phyloP scores from a whole-genome alignment of 768 basidiomycete species.

The Agrocybe pediades region DNA sequence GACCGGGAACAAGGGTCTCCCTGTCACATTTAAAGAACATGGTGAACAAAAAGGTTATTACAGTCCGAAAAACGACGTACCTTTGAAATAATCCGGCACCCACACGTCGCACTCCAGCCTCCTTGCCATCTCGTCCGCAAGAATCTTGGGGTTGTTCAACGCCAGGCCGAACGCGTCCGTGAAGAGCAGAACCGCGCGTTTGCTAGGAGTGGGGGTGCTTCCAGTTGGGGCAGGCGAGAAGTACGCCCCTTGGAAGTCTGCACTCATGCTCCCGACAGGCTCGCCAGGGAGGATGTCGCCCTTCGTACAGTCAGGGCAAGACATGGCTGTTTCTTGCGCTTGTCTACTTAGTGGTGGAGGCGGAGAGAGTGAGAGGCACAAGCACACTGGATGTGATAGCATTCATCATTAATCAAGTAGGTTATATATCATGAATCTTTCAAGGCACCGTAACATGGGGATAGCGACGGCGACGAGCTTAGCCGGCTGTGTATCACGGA shows the following conservation, averaged over 20 bases:
- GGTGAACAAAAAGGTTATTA: neutral
- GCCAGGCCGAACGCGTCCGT: slow-evolving; percentile 61
- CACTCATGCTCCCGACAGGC: slow-evolving; percentile 42
- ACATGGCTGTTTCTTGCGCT: slow-evolving; percentile 18
- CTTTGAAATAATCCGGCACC: slow-evolving; percentile 63
- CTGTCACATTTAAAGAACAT: slow-evolving; percentile 13
- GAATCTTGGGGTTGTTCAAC: slow-evolving; percentile 53
- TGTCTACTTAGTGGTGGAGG: no score
- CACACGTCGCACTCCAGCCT: slow-evolving; percentile 59
- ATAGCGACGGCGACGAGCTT: no score
- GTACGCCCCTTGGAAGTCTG: slow-evolving; percentile 43
- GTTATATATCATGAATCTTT: no score
- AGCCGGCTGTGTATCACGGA: no score
- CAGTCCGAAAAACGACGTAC: slow-evolving; percentile 24
- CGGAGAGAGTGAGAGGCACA: no score
- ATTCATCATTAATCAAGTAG: no score
- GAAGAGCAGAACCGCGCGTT: slow-evolving; percentile 49
- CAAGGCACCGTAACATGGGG: no score
- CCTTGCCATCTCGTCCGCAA: slow-evolving; percentile 55
- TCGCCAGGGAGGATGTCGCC: slow-evolving; percentile 46
- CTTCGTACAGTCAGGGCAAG: slow-evolving; percentile 39
- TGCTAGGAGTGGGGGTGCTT: slow-evolving; percentile 27
- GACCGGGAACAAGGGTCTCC: slow-evolving; percentile 29
- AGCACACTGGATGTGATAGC: no score
- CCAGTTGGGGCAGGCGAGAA: slow-evolving; percentile 27